These are phyloP conservation scores for Pestalotiopsis sp. DNA, from an alignment of 2,329 filamentous ascomycete species.

Conservation along the genomic window DNA sequence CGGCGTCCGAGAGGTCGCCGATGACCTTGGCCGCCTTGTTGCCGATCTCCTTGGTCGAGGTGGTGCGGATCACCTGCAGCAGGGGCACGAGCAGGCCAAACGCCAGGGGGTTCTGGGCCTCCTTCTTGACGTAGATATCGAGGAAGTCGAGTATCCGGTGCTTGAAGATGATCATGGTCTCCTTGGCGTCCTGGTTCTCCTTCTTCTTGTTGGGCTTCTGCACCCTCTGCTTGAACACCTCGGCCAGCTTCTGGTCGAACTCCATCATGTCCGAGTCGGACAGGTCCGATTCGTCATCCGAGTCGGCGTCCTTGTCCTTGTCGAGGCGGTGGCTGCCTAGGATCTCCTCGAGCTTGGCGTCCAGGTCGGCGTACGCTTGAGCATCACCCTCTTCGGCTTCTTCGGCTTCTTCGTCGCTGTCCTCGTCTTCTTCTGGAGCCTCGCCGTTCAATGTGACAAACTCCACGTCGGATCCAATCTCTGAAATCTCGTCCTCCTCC, in stretches of 20 bases:
- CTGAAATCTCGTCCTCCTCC: conserved; percentile 43
- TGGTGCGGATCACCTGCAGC: conserved; percentile 75
- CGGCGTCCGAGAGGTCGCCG: conserved; percentile 68
- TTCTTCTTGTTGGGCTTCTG: conserved; percentile 74
- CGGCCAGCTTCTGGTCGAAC: conserved; percentile 72
- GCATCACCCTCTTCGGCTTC: conserved; percentile 45
- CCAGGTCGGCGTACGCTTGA: conserved; percentile 54
- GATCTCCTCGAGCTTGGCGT: conserved; percentile 76
- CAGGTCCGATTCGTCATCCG: conserved; percentile 78
- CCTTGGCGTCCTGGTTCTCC: conserved; percentile 84
- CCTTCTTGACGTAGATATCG: conserved; percentile 80
- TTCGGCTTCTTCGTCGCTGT: conserved; percentile 43
- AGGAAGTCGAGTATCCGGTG: conserved; percentile 88
- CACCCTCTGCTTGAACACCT: conserved; percentile 80
- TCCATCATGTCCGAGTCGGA: conserved; percentile 72
- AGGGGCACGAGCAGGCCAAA: conserved; percentile 76
- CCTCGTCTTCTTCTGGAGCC: conserved; percentile 40
- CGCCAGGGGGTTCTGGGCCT: conserved; percentile 68
- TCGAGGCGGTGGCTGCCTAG: conserved; percentile 72
- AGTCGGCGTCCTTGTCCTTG: conserved; percentile 58
- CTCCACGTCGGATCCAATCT: conserved; percentile 44
- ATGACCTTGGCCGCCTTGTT: conserved; percentile 75
- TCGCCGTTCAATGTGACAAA: conserved; percentile 41
- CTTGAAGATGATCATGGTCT: conserved; percentile 93
- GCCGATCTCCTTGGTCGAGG: conserved; percentile 73